Base-by-base conservation (phyloP, 1,284 basidiomycete species). In the Lignosus rhinocerotis region DNA sequence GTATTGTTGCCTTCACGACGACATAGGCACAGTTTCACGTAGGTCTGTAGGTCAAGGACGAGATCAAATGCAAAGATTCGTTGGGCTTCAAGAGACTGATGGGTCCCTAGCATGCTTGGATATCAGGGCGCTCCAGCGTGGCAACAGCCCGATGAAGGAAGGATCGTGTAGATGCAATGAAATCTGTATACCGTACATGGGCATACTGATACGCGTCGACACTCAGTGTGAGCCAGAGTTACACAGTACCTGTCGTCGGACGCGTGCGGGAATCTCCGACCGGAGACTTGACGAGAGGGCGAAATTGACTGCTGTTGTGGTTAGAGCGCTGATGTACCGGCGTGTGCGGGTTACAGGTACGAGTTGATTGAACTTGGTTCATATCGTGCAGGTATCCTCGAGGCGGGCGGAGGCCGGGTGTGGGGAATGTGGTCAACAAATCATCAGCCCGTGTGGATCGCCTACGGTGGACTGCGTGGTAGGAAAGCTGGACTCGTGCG, bases 1-100 rank as follows among this genome's bases (percentile, higher is more conserved):
- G 33, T 45, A 51, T 9, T 49, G 41, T 43, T 41, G 32, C 48
- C 47, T 34, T 55, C 39, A 55, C 41, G 47, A 50, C 54, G 39
- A 25, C 25, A 4, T 25, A 25, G 25, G 25, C 25, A 25, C 4
- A 25, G 25, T 25, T 33, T 50, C 44, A 33, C 31, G 36, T 36
- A 16, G n/a, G 19, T 19, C 12, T 55, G 48, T 53, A 47, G 32
- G 14, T 10, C 21, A 31, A 38, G n/a, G n/a, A n/a, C n/a, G n/a
- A n/a, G 30, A 2, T 25, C 33, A n/a, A n/a, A n/a, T 36, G 31
- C 1, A 30, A 53, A 32, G n/a, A 33, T 30, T 36, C 43, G 25
- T 25, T 25, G 25, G 2, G 16, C 36, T 38, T 10, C 2, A 38
- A 38, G 11, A 8, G 39, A 17, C 1, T 42, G 39, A 42, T 42